Conservation (phyloP, 495 filamentous ascomycete genomes). For the Penicillium soppii region DNA sequence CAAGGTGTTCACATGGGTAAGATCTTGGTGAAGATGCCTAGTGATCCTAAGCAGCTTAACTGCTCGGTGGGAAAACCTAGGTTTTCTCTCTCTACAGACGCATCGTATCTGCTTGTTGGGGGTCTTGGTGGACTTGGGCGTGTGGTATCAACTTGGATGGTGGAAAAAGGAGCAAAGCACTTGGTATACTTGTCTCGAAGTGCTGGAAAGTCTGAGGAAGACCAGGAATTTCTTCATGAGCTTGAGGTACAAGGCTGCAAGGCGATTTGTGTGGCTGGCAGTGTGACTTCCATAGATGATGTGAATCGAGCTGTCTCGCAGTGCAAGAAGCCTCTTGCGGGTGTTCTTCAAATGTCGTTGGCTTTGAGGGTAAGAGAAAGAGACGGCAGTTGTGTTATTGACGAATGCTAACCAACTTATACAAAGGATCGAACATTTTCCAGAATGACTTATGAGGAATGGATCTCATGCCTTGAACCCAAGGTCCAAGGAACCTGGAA, state of each 20-base stretch:
- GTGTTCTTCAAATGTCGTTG: constrained; percentile 34
- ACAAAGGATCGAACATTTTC: not conserved
- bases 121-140: constrained; percentile 57
- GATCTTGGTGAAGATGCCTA: constrained; percentile 22
- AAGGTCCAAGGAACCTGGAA: constrained; percentile 1
- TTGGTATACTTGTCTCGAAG: constrained; percentile 44
- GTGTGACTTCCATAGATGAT: constrained; percentile 6
- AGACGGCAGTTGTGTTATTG: no score
- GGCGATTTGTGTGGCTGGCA: constrained; percentile 11
- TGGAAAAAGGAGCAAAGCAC: constrained; percentile 50
- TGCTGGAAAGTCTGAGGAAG: constrained; percentile 7
- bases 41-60: not conserved
- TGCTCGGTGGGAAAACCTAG: not conserved
- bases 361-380: constrained; percentile 14
- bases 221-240: constrained; percentile 32
- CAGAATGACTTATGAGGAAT: not conserved
- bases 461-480: not conserved
- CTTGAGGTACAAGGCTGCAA: constrained; percentile 23
- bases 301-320: constrained; percentile 8
- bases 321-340: constrained; percentile 13
- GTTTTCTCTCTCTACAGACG: constrained; percentile 12
- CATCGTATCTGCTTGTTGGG: constrained; percentile 39
- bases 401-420: not conserved
- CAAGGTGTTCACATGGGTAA: constrained; percentile 37
- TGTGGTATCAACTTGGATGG: constrained; percentile 57